A percentile compares a stretch with the other conserved stretches of the same genome.
Conservation (phyloP, 176 grass and related monocot species). For the Dactylis glomerata region DNA sequence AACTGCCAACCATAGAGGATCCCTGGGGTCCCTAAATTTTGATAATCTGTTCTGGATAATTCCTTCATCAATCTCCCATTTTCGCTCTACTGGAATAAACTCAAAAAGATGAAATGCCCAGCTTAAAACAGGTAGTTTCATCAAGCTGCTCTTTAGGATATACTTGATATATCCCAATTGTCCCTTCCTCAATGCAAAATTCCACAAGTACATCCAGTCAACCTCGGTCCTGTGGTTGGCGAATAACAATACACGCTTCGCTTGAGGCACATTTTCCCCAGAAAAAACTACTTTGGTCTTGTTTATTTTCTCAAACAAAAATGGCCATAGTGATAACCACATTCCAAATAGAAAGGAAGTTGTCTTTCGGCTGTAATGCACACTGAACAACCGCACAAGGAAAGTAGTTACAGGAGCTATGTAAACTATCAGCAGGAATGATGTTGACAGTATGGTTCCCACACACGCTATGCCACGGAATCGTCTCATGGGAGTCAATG, state of each 20-base stretch:
- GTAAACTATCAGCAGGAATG: constrained; percentile 81
- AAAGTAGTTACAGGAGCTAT: constrained; percentile 61
- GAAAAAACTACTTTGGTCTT: constrained; percentile 89
- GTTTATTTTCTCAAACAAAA: constrained; percentile 98
- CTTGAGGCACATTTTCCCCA: constrained; percentile 59
- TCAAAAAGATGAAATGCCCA: constrained; percentile 97
- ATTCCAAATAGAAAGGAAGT: constrained; percentile 81
- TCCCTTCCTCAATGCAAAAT: constrained; percentile 93
- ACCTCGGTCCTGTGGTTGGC: constrained; percentile 99
- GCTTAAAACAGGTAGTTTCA: constrained; percentile 89
- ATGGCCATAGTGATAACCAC: constrained; percentile 92
- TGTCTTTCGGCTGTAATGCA: constrained; percentile 66
- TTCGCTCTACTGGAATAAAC: constrained; percentile 89
- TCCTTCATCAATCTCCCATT: constrained; percentile 92
- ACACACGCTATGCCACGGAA: constrained; percentile 73
- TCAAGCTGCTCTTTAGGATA: constrained; percentile 95
- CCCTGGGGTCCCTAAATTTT: constrained; percentile 57
- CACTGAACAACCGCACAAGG: constrained; percentile 56
- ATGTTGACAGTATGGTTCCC: constrained; percentile 63
- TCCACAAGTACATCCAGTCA: constrained; percentile 99
- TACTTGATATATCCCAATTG: constrained; percentile 86
- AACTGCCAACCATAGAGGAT: constrained; percentile 84
- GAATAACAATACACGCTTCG: constrained; percentile 75
- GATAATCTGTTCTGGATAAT: constrained; percentile 62
- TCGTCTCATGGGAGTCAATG: constrained; percentile 67